A percentile compares a stretch with the other conserved stretches of the same genome.
Conservation (phyloP, 1,284 basidiomycete species). For the Leucoagaricus sp. region DNA sequence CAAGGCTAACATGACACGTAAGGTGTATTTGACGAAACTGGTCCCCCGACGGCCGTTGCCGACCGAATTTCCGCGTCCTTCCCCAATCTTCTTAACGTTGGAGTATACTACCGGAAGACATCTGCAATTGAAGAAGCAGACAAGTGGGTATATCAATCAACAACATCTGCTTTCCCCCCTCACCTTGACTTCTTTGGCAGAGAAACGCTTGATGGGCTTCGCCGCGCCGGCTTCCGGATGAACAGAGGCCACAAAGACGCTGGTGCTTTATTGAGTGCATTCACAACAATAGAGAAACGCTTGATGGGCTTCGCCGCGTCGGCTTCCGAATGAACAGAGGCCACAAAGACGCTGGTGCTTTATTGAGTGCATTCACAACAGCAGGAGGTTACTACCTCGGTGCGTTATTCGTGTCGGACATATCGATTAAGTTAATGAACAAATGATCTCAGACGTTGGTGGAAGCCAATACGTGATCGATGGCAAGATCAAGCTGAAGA, state of each 20-base stretch:
- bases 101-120: conserved; percentile 44
- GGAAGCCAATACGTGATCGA: conserved; percentile 66
- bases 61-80: conserved; percentile 50
- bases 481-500: conserved; percentile 77
- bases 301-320: conserved; percentile 25
- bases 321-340: conserved; percentile 30
- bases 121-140: conserved; percentile 55
- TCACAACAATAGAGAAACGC: conserved; percentile 30
- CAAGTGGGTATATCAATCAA: conserved; percentile 32
- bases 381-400: conserved; percentile 44
- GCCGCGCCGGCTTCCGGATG: conserved; percentile 28
- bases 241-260: conserved; percentile 27
- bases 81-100: conserved; percentile 43
- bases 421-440: neutral
- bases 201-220: conserved; percentile 25
- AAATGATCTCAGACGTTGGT: conserved; percentile 52
- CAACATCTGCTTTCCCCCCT: neutral
- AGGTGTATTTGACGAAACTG: conserved; percentile 53
- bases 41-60: conserved; percentile 48
- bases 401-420: conserved; percentile 18
- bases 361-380: conserved; percentile 26
- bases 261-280: conserved; percentile 25
- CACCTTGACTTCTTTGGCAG: conserved; percentile 14
- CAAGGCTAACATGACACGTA: neutral
- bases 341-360: conserved; percentile 25